Evolutionary conservation across 768 basidiomycete genomes (phyloP).

Genomic region (Cantharellus anzutake): DNA sequence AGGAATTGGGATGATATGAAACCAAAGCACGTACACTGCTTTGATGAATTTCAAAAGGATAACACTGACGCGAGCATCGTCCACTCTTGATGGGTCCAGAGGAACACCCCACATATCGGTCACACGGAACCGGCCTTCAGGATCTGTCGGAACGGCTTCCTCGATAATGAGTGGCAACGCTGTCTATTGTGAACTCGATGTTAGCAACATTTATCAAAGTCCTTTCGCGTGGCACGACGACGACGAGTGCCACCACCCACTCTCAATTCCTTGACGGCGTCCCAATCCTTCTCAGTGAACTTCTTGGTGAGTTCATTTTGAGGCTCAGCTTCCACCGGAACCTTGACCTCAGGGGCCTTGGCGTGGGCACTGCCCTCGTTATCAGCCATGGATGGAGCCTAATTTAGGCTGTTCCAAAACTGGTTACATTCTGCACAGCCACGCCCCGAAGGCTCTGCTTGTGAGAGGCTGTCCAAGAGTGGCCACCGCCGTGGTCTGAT

Average conservation of each 20-base stretch:
- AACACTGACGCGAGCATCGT: constrained; percentile 50
- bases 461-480: no score
- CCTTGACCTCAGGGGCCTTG: not conserved
- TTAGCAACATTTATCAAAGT: not conserved
- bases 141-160: constrained; percentile 36
- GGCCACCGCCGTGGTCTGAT: not conserved
- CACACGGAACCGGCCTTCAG: constrained; percentile 10
- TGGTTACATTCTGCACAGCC: no score
- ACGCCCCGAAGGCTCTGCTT: no score
- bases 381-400: no score
- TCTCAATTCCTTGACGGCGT: constrained; percentile 44
- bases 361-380: not conserved
- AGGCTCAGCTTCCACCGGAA: constrained; percentile 26
- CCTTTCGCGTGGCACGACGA: not conserved
- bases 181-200: constrained; percentile 15
- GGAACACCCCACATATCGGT: constrained; percentile 53
- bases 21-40: constrained; percentile 32
- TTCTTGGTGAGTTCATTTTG: constrained; percentile 49
- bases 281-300: constrained; percentile 60
- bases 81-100: constrained; percentile 34
- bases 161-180: constrained; percentile 34
- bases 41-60: constrained; percentile 67
- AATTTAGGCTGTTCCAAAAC: no score
- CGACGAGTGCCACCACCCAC: constrained; percentile 22
- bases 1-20: not conserved